Evolutionary conservation across 805 yeast species (phyloP).

Genomic region (Tetrapisispora iriomotensis): DNA sequence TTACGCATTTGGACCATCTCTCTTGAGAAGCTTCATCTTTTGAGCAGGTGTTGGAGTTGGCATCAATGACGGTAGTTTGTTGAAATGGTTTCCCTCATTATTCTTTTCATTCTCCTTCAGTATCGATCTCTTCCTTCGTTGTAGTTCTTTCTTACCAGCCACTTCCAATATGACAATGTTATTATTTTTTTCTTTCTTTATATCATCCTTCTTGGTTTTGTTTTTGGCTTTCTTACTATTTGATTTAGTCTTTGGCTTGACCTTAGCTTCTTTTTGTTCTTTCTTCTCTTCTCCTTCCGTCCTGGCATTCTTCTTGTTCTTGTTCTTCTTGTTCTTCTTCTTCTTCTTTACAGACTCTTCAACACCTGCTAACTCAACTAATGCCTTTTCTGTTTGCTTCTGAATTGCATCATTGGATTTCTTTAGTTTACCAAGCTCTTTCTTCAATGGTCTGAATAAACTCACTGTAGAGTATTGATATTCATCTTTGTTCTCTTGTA

Average conservation of each 20-base stretch:
- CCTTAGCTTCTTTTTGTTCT: neutral
- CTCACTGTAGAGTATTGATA: conserved; percentile 21
- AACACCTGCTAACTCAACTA: conserved; percentile 22
- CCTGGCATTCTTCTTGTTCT: conserved; percentile 7
- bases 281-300: conserved; percentile 3
- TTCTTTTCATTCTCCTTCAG: conserved; percentile 8
- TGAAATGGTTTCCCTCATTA: neutral
- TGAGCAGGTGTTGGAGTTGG: neutral
- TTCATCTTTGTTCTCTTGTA: conserved; percentile 13
- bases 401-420: conserved; percentile 11
- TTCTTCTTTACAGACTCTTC: conserved; percentile 12
- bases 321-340: conserved; percentile 14
- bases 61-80: conserved; percentile 1
- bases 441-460: conserved; percentile 21
- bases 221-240: conserved; percentile 3
- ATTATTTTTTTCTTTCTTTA: conserved; percentile 8
- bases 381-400: conserved; percentile 18
- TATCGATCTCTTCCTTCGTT: conserved; percentile 18
- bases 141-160: conserved; percentile 25
- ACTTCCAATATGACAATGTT: conserved; percentile 26
- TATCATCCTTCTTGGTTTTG: conserved; percentile 5
- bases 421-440: conserved; percentile 18
- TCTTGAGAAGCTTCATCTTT: conserved; percentile 4
- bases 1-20: neutral
- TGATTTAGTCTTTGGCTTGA: conserved; percentile 5